phyloP scores from a whole-genome alignment of 768 basidiomycete genomes.

The Termitomyces sp. region DNA sequence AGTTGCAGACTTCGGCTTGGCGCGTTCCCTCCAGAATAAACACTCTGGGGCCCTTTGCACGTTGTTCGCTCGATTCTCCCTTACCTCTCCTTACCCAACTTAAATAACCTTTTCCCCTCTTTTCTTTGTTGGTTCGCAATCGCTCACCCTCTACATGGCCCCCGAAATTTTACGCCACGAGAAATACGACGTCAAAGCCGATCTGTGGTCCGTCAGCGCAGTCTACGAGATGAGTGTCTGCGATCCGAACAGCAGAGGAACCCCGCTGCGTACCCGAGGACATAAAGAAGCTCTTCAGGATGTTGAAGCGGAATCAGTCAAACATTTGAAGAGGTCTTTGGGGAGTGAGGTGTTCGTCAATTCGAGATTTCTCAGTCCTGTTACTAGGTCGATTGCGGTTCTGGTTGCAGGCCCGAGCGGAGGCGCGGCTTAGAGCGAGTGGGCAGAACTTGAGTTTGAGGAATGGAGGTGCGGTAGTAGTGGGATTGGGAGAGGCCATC shows the following conservation, averaged over 20 bases:
- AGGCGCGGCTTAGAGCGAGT: neutral
- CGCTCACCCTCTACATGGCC: conserved; percentile 85
- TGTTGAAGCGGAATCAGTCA: conserved; percentile 65
- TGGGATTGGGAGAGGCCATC: conserved; percentile 19
- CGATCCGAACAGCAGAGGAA: conserved; percentile 24
- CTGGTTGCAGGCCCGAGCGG: too few relatives aligned
- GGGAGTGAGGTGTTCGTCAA: conserved; percentile 71
- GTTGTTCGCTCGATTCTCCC: conserved; percentile 27
- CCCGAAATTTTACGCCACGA: conserved; percentile 33
- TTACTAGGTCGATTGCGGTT: too few relatives aligned
- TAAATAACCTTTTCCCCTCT: too few relatives aligned
- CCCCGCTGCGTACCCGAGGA: conserved; percentile 31
- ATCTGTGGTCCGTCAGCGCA: too few relatives aligned
- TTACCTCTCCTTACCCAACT: neutral
- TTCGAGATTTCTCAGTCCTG: conserved; percentile 55
- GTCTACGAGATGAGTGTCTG: conserved; percentile 33
- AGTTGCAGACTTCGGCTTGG: conserved; percentile 98
- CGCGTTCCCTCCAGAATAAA: conserved; percentile 88
- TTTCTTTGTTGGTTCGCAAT: too few relatives aligned
- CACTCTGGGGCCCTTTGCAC: conserved; percentile 94
- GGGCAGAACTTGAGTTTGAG: neutral
- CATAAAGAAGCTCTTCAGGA: conserved; percentile 55
- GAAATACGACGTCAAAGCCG: too few relatives aligned
- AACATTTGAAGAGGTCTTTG: conserved; percentile 92
- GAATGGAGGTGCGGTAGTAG: neutral